A percentile compares a stretch with the other conserved stretches of the same genome.
Evolutionary conservation across 148 eudicot species (phyloP).

Genomic region (Chenopodium formosanum): DNA sequence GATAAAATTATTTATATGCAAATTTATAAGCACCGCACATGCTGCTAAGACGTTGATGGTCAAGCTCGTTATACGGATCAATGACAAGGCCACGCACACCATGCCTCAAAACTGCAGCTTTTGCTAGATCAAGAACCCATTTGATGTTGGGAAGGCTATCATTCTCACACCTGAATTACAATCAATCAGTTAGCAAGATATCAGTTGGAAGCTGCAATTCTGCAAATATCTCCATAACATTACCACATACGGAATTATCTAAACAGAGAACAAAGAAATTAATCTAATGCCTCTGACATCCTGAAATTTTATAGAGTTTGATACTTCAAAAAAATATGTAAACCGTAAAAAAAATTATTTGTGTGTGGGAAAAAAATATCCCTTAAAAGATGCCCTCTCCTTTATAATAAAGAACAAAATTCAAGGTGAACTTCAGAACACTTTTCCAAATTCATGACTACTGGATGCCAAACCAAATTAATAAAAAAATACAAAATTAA

Average conservation of each 20-base stretch:
- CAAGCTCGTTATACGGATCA: slow-evolving; percentile 98
- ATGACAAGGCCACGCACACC: slow-evolving; percentile 94
- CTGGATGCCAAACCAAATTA: neutral
- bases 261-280: neutral
- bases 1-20: neutral
- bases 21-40: slow-evolving; percentile 45
- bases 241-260: slow-evolving; percentile 1
- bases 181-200: slow-evolving; percentile 1
- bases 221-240: neutral
- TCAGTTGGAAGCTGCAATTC: neutral
- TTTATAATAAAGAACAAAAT: neutral
- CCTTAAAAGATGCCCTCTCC: neutral
- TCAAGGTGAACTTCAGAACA: neutral
- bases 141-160: slow-evolving; percentile 81
- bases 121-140: slow-evolving; percentile 92
- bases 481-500: neutral
- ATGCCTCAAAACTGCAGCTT: slow-evolving; percentile 87
- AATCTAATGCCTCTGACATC: slow-evolving; percentile 1
- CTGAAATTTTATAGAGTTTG: neutral
- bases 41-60: slow-evolving; percentile 76
- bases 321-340: slow-evolving; percentile 4
- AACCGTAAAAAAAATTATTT: neutral
- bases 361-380: neutral
- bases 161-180: slow-evolving; percentile 70
- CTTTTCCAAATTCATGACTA: too few species aligned